Evolutionary conservation across 2,329 filamentous ascomycete species (phyloP), one percentile per base, ranked within the genome.

Genomic region (Periconia sp.): DNA sequence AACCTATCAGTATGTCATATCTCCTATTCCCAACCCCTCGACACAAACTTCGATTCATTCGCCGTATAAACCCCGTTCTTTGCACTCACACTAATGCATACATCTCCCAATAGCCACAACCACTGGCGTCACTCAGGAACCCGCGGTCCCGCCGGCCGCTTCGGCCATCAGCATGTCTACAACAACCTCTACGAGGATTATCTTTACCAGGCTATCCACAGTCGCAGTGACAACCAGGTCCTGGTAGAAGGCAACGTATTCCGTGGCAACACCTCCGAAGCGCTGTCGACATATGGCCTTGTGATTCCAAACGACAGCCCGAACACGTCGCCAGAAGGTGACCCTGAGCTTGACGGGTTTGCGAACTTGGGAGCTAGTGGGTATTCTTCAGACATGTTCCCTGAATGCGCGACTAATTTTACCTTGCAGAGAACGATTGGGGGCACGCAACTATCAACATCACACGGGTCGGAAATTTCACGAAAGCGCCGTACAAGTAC

Each of bases 111-210:
- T 37, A 54, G 52, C 73, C 84, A 88, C 78, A 89, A 89, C 80
- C 78, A 83, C 77, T 89, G 81, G 81, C 68, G 69, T 56, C 85
- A 88, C 74, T 72, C 86, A 64, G 84, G 85, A 75, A 86, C 83
- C 3, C 84, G 86, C 49, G 77, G 76, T 1, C 86, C 87, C 6
- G 83, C 82, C 9, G 71, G 88, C 60, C 84, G 86, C 56, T 89
- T 89, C 74, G 86, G 86, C 23, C 87, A 84, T 49, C 84, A 77
- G 14, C 86, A 89, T 75, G 67, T 83, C 62, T 84, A 80, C 77
- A 85, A 83, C 78, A 79, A 72, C 63, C 73, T 74, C 50, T 75
- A 72, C 52, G 59, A 66, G 11, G 71, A 77, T 43, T 70, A 68
- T 35, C 55, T 69, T 30, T 70, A 70, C 55, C 73, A 75, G 51